Evolutionary conservation across 2,329 filamentous ascomycete genomes (phyloP), one percentile per base, ranked within the genome.

Genomic region (Ophiostoma piceae): DNA sequence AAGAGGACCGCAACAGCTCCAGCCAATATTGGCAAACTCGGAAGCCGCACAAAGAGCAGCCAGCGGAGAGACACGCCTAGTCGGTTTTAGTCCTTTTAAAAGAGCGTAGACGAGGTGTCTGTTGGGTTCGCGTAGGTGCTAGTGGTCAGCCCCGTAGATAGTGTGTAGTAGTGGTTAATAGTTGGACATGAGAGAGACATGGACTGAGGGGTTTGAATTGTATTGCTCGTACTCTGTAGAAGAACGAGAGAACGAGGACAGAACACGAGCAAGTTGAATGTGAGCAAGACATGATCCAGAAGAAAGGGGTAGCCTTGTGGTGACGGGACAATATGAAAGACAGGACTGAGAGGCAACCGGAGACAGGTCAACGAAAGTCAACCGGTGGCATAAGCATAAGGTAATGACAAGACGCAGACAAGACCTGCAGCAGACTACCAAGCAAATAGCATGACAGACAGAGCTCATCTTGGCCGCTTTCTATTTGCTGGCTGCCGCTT

Each of bases 101-200:
- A 19, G 41, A 43, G 41, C 2, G 14, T 43, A 22, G 51, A 57
- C 11, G 51, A 26, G n/a, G n/a, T 16, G 51, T 57, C 22, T 26
- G 51, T 57, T 57, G 51, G 51, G 7, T 9, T 26, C 8, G 51
- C n/a, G 22, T 54, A 26, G 6, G n/a, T 54, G 51, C 51, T 54
- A 54, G 51, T 54, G 51, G n/a, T 54, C n/a, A 57, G 51, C 51
- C 41, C 16, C 43, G 43, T 47, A 47, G 43, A 47, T 47, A 47
- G 43, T 47, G 43, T 47, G 41, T 47, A 7, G 43, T 57, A 57
- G 51, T 26, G 51, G 8, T 57, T 57, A 26, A 11, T 12, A 57
- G 51, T 47, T 14, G 19, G 16, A n/a, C 39, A 41, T 12, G 39
- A 41, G 8, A 12, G 8, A 12, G 39, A 41, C 9, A 41, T 5